Evolutionary conservation across 768 basidiomycete species (phyloP).

Genomic region (Boletus rubropictus): DNA sequence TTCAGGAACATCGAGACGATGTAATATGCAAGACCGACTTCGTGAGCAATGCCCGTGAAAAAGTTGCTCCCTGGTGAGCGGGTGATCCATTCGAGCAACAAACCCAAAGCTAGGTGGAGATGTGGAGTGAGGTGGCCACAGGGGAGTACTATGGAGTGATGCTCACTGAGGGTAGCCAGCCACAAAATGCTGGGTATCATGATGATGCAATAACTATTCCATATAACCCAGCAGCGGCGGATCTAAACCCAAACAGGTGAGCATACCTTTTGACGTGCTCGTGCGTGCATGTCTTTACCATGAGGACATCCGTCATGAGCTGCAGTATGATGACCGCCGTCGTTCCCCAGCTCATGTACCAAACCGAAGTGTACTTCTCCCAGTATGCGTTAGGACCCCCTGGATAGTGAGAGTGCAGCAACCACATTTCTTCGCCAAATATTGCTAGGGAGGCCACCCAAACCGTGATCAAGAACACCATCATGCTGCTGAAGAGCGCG

Average conservation of each 20-base stretch:
- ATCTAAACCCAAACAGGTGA: conserved; percentile 29
- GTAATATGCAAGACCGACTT: conserved; percentile 19
- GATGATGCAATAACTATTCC: conserved; percentile 16
- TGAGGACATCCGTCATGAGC: conserved; percentile 32
- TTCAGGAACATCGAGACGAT: conserved; percentile 14
- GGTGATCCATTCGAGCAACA: conserved; percentile 6
- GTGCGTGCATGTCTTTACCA: conserved; percentile 8
- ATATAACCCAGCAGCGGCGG: conserved; percentile 36
- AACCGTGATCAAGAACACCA: conserved; percentile 28
- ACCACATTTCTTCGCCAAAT: conserved; percentile 34
- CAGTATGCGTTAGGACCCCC: conserved; percentile 34
- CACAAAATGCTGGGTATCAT: conserved; percentile 19
- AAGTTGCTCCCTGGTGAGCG: conserved; percentile 17
- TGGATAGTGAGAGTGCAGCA: conserved; percentile 28
- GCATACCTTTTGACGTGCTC: neutral
- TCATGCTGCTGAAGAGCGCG: conserved; percentile 20
- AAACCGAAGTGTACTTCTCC: conserved; percentile 16
- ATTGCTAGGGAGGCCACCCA: conserved; percentile 19
- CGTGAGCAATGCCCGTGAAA: conserved; percentile 8
- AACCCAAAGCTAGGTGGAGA: conserved; percentile 14
- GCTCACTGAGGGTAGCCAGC: conserved; percentile 20
- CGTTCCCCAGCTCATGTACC: conserved; percentile 28
- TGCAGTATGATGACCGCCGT: conserved; percentile 26
- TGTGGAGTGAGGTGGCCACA: neutral
- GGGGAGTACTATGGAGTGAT: too few relatives aligned